Conservation (phyloP, 208 protist genomes). For the Leishmania arabica region DNA sequence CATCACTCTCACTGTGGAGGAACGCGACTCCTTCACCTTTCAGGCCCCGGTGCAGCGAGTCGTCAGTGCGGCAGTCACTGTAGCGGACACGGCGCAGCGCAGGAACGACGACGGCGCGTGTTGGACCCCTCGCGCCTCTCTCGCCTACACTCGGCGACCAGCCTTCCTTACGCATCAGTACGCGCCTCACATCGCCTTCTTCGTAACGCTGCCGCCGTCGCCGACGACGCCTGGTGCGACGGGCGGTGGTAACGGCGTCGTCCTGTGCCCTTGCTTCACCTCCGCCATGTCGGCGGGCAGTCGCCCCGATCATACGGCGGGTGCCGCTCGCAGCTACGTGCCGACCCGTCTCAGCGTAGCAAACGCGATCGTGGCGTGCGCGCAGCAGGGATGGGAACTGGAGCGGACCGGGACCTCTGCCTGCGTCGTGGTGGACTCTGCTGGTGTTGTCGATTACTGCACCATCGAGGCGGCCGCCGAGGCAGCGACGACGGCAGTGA, state of each 20-base stretch:
- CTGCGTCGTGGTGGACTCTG: conserved; percentile 53
- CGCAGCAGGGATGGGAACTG: conserved; percentile 35
- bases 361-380: conserved; percentile 45
- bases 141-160: conserved; percentile 50
- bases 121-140: background rate
- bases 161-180: conserved; percentile 63
- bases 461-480: conserved; percentile 28
- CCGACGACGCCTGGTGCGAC: background rate
- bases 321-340: conserved; percentile 1
- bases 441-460: conserved; percentile 69
- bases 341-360: conserved; percentile 46
- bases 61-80: conserved; percentile 5
- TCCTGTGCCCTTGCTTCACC: conserved; percentile 37
- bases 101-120: background rate
- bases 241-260: conserved; percentile 20
- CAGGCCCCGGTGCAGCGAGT: conserved; percentile 21
- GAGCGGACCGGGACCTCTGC: conserved; percentile 27
- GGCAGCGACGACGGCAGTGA: background rate
- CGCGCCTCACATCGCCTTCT: conserved; percentile 59
- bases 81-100: background rate
- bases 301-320: background rate
- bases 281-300: background rate
- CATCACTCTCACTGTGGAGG: conserved; percentile 58
- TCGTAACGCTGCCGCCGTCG: conserved; percentile 32
- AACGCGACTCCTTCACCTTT: conserved; percentile 43